phyloP scores from a whole-genome alignment of 164 flowering plant species.

The Vitis rupestris region DNA sequence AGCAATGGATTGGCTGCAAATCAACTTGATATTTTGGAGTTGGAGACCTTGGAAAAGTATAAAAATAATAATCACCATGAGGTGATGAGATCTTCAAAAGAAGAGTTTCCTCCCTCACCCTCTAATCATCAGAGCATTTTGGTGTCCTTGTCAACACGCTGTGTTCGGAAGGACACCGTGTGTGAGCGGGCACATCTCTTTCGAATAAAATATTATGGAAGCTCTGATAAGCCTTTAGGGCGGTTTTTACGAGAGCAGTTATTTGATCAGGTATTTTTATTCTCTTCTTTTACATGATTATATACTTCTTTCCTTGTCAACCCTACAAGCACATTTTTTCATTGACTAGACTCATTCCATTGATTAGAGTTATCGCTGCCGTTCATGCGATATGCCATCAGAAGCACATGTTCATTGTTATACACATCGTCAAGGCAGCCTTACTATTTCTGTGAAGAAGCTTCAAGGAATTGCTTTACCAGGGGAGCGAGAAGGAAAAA shows the following conservation, averaged over 20 bases:
- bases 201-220: conserved; percentile 92
- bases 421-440: conserved; percentile 86
- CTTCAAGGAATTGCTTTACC: conserved; percentile 56
- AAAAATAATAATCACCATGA: conserved; percentile 10
- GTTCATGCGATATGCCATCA: conserved; percentile 77
- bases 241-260: conserved; percentile 75
- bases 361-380: conserved; percentile 57
- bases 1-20: conserved; percentile 1
- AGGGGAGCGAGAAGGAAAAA: conserved; percentile 82
- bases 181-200: conserved; percentile 83
- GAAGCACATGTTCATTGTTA: conserved; percentile 94
- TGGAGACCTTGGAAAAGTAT: conserved; percentile 1
- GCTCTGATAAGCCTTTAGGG: conserved; percentile 90
- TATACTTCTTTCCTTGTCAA: too few relatives aligned
- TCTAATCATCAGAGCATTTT: conserved; percentile 89
- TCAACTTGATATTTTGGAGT: background rate
- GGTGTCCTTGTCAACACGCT: conserved; percentile 81
- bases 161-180: conserved; percentile 92
- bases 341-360: background rate
- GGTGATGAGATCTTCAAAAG: conserved; percentile 45
- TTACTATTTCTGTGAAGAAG: conserved; percentile 84
- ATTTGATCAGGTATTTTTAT: conserved; percentile 66
- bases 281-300: background rate
- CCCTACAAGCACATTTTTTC: background rate
- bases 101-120: conserved; percentile 83